A percentile compares a stretch with the other conserved stretches of the same genome.
These are phyloP conservation scores for Candida oleophila DNA, from an alignment of 805 yeast species.

Conservation along the genomic window DNA sequence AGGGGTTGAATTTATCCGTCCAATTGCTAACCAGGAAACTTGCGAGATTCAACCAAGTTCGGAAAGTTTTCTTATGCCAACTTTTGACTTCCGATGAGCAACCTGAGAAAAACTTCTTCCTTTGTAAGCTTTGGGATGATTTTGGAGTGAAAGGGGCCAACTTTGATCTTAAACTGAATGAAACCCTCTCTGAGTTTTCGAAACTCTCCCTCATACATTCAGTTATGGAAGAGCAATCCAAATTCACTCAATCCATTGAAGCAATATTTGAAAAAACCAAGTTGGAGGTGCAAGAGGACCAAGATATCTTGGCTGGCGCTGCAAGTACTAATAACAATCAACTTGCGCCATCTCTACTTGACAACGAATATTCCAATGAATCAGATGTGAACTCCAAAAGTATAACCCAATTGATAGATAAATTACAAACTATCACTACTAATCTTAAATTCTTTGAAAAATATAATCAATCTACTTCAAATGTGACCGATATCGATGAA, in stretches of 20 bases:
- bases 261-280: neutral
- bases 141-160: conserved; percentile 7
- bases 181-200: neutral
- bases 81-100: conserved; percentile 34
- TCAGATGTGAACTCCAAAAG: neutral
- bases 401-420: conserved; percentile 26
- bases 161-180: neutral
- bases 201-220: neutral
- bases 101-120: conserved; percentile 26
- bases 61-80: conserved; percentile 39
- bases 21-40: conserved; percentile 16
- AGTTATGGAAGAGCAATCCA: neutral
- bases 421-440: conserved; percentile 29
- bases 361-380: neutral
- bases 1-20: conserved; percentile 3
- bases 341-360: neutral
- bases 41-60: conserved; percentile 31
- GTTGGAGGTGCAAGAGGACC: conserved; percentile 10
- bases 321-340: neutral
- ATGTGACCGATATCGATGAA: conserved; percentile 27
- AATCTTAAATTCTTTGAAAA: conserved; percentile 38
- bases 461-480: conserved; percentile 31
- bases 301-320: conserved; percentile 14
- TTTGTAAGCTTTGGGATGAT: conserved; percentile 25
- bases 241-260: neutral